These are phyloP conservation scores for Adansonia gregorii DNA, from an alignment of 441 rosid species.

Conservation along the genomic window DNA sequence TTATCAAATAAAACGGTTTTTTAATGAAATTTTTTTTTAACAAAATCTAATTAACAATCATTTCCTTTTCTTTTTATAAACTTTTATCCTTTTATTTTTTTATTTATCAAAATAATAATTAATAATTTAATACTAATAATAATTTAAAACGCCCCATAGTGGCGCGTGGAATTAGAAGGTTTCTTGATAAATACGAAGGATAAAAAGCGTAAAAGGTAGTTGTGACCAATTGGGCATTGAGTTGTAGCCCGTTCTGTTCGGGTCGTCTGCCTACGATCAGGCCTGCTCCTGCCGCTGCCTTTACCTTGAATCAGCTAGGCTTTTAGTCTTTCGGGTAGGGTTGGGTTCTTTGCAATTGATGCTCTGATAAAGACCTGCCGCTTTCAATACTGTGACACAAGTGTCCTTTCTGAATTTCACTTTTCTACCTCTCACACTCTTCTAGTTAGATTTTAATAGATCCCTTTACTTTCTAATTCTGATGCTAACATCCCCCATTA, in stretches of 20 bases:
- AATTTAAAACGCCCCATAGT: not conserved
- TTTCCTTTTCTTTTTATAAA: too few relatives aligned
- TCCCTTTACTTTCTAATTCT: not conserved
- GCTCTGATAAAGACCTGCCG: conserved; percentile 45
- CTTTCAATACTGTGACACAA: conserved; percentile 33
- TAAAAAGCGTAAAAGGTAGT: conserved; percentile 36
- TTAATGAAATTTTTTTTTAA: too few relatives aligned
- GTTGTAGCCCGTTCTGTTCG: conserved; percentile 72
- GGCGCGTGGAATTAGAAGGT: conserved; percentile 21
- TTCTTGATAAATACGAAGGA: conserved; percentile 31
- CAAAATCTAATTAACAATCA: too few relatives aligned
- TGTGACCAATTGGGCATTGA: conserved; percentile 47
- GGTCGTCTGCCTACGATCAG: conserved; percentile 35
- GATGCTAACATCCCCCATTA: not conserved
- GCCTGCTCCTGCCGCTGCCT: too few relatives aligned
- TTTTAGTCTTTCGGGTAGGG: conserved; percentile 22
- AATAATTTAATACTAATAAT: too few relatives aligned
- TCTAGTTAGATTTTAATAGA: not conserved
- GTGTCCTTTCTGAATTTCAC: conserved; percentile 31
- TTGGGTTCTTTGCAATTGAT: conserved; percentile 61
- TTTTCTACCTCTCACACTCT: conserved; percentile 7
- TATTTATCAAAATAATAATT: not conserved
- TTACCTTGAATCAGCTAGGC: not conserved
- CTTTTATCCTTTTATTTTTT: not conserved
- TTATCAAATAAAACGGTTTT: too few relatives aligned